These are phyloP conservation scores for Sanghuangporus weigelae DNA, from an alignment of 1,284 basidiomycete species.

Conservation along the genomic window DNA sequence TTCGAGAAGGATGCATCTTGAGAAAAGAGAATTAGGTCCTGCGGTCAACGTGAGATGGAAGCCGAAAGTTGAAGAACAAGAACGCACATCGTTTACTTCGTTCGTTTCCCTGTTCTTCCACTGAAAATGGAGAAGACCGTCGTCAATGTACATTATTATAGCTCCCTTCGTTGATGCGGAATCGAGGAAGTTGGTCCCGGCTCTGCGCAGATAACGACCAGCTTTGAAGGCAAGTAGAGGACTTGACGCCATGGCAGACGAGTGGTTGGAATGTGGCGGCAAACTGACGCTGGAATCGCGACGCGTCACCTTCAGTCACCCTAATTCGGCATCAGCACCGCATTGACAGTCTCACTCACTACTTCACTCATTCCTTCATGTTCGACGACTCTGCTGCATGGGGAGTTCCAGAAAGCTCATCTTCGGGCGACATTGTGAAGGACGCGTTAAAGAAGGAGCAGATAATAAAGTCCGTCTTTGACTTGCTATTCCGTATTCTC, in stretches of 20 bases:
- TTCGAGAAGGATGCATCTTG: slow-evolving; percentile 72
- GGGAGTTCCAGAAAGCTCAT: slow-evolving; percentile 42
- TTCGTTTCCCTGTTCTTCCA: slow-evolving; percentile 70
- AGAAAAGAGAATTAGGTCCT: slow-evolving; percentile 74
- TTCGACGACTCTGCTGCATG: slow-evolving; percentile 59
- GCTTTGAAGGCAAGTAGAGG: slow-evolving; percentile 75
- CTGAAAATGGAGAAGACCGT: slow-evolving; percentile 68
- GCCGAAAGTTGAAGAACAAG: not conserved
- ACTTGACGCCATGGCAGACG: slow-evolving; percentile 11
- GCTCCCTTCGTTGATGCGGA: slow-evolving; percentile 65
- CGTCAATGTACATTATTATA: slow-evolving; percentile 62
- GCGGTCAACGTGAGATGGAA: not conserved
- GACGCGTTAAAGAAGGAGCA: slow-evolving; percentile 71
- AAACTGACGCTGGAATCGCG: not conserved
- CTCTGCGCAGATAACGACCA: slow-evolving; percentile 65
- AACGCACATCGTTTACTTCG: slow-evolving; percentile 52
- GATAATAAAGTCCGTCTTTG: slow-evolving; percentile 44
- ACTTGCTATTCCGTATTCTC: not conserved
- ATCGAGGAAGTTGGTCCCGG: slow-evolving; percentile 61
- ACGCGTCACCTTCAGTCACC: not conserved
- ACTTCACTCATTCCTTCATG: slow-evolving; percentile 23
- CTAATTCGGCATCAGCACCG: not conserved
- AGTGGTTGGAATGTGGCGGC: not conserved
- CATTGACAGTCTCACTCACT: not conserved
- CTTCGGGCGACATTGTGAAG: slow-evolving; percentile 57